Base-by-base conservation (phyloP, 2,329 filamentous ascomycete genomes). In the Aspergillus quadricinctus region DNA sequence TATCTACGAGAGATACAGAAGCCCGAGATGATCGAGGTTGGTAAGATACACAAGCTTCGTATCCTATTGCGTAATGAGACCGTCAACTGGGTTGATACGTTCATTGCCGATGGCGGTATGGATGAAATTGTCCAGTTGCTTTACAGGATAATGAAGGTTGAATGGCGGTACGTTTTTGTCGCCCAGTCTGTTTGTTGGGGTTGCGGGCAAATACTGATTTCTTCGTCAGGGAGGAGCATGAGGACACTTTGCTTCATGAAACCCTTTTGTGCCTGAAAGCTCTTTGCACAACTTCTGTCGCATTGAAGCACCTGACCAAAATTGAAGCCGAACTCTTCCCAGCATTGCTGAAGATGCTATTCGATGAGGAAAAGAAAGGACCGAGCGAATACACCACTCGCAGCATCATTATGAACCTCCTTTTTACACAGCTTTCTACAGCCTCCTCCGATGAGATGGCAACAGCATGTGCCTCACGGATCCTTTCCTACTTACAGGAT, bases 331-430 rank as follows among this genome's bases (percentile, higher is more conserved):
- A 88, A 0, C 81, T 99, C 8, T 97, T 97, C 68, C 91, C 93
- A 1, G 89, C 90, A 27, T 78, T 99, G 49, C 77, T 97, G 49
- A 84, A 84, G 57, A 92, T 97, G 88, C 81, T 97, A 43, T 97
- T 97, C 67, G 92, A 97, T 67, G 90, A 95, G n/a, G 93, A 97
- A 71, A 95, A 92, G 78, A 97, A 97, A 72, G 94, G 94, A 0
- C 94, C 94, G 0, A 95, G 90, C 77, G 94, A 99, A 73, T 99
- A 96, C 72, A 94, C 89, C 4, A 97, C 94, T 11, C 87, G 94
- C 54, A 88, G 88, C 65, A 90, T 97, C 65, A 88, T 97, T 69
- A 90, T 92, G 40, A 94, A 89, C 50, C 82, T 97, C 6, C 78
- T 99, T 25, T 93, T 96, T 68, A 92, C 89, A 17, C 94, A 96